Percentiles rank a stretch among this genome's conserved stretches.
Conservation (phyloP, 305 asterid genomes). For the Solanum hybrid region DNA sequence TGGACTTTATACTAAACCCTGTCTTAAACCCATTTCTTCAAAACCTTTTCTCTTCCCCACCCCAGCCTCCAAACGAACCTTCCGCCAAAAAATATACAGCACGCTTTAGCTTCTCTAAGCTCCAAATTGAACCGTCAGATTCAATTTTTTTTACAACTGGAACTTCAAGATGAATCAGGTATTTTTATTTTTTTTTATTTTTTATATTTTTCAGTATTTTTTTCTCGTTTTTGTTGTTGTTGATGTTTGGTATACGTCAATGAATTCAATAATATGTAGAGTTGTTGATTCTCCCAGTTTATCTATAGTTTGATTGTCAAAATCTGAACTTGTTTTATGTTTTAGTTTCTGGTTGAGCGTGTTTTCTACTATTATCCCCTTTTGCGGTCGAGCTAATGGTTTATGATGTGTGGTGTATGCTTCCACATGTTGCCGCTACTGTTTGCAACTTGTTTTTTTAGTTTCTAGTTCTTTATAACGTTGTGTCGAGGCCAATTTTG, state of each 20-base stretch:
- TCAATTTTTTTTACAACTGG: background rate
- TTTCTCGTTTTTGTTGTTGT: background rate
- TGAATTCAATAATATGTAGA: background rate
- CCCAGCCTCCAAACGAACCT: background rate
- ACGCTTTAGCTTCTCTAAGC: background rate
- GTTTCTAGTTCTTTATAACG: background rate
- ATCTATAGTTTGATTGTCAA: background rate
- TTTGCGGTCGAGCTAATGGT: background rate
- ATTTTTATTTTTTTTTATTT: background rate
- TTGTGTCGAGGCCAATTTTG: background rate
- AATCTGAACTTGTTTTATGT: background rate
- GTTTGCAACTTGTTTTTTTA: background rate
- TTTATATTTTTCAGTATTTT: no score
- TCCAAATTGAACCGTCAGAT: background rate
- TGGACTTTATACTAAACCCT: background rate
- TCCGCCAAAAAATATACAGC: background rate
- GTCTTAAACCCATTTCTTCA: background rate
- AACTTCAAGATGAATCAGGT: slow-evolving; percentile 1
- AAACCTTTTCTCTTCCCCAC: background rate
- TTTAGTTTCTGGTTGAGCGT: background rate
- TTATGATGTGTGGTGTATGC: background rate
- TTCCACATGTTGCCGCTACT: background rate
- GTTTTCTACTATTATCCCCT: background rate
- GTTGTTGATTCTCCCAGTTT: background rate
- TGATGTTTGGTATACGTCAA: background rate